Conservation (phyloP, 495 filamentous ascomycete genomes). For the Articulospora tetracladia region DNA sequence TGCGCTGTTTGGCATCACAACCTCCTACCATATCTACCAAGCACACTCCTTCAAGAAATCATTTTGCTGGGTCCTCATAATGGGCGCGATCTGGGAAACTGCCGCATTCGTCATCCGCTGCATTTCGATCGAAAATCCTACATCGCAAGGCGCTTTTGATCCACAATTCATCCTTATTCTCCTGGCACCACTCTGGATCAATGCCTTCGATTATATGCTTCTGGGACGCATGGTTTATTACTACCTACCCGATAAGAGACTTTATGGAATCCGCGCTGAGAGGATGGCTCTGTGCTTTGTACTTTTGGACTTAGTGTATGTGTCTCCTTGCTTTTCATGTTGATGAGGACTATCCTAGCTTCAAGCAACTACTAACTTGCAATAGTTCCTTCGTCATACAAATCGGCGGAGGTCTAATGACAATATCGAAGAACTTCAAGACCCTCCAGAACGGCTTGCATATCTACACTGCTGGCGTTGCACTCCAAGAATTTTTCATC, state of each 20-base stretch:
- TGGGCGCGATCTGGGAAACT: constrained; percentile 36
- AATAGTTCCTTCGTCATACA: constrained; percentile 22
- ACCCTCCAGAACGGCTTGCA: constrained; percentile 32
- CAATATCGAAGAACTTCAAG: constrained; percentile 12
- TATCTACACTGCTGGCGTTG: constrained; percentile 48
- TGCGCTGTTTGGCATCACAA: constrained; percentile 42
- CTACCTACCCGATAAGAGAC: constrained; percentile 41
- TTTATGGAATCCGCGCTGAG: constrained; percentile 45
- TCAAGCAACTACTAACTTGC: background rate
- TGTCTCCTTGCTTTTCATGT: background rate
- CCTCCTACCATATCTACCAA: constrained; percentile 44
- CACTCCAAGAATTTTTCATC: constrained; percentile 45
- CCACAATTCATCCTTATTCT: constrained; percentile 33
- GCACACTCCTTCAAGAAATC: constrained; percentile 22
- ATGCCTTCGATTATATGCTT: constrained; percentile 66
- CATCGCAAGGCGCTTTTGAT: constrained; percentile 25
- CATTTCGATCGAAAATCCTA: constrained; percentile 34
- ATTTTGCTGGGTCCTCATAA: constrained; percentile 52
- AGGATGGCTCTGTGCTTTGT: constrained; percentile 54
- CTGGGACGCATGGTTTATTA: constrained; percentile 57
- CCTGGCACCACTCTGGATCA: constrained; percentile 49
- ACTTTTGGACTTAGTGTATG: constrained; percentile 48
- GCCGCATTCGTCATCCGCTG: constrained; percentile 31
- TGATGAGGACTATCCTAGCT: background rate
- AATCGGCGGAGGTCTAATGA: constrained; percentile 18